Evolutionary conservation across 371 early-diverging fungal genomes (phyloP), one percentile per base, ranked within the genome.

Genomic region (Mucor lusitanicus): DNA sequence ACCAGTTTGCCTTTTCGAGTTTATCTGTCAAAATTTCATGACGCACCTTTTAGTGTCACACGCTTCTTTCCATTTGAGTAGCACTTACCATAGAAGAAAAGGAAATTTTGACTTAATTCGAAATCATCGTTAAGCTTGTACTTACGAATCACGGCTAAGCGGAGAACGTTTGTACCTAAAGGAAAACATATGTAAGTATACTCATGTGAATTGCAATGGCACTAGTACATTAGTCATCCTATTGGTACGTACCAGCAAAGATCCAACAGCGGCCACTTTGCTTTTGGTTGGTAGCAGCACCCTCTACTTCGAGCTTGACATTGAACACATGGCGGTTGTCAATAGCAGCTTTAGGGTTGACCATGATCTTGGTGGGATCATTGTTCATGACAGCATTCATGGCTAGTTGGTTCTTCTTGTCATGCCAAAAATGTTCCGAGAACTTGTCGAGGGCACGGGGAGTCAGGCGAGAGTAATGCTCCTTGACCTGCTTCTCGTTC

Each of bases 211-310:
- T 30, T n/a, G 21, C 56, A 17, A 33, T 19, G 11, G 11, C n/a
- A 56, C 33, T 17, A n/a, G 3, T 56, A 12, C 0, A 32, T 56
- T 33, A n/a, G 56, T 56, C 33, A 33, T 32, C 79, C 78, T 17
- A 30, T 80, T 88, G 87, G 27, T 44, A 40, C 25, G 7, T 75
- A 58, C 89, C 93, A 21, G 94, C 94, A 83, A 94, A 94, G 40
- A 94, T 69, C 94, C 94, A 94, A 82, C 94, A 94, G 17, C 94
- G 87, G 19, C 94, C 94, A n/a, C 88, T 88, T 68, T 80, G 79
- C 69, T 88, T 88, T 76, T 94, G 94, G 78, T 93, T 88, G 23
- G 94, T 94, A 44, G 88, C 87, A 55, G 75, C 67, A 42, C 84
- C 85, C 72, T 91, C 91, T 8, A 80, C 42, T 6, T 86, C 85